Percentiles rank a stretch among this genome's conserved stretches.
phyloP scores from a whole-genome alignment of 805 yeast species.

The Pichia cephalocereana region DNA sequence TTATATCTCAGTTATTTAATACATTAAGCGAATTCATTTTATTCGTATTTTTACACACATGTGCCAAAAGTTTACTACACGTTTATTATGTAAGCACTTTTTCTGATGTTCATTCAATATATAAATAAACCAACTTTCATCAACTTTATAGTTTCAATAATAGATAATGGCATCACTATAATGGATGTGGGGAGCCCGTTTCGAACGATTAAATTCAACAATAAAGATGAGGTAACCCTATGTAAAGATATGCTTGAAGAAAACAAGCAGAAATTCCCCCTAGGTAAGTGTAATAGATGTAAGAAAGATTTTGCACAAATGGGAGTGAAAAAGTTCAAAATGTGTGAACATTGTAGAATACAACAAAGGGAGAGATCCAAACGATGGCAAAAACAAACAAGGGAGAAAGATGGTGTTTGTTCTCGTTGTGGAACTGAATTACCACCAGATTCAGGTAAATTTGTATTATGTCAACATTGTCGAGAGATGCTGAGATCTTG shows the following conservation, averaged over 20 bases:
- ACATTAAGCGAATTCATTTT: no score
- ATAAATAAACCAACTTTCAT: no score
- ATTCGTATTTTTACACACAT: no score
- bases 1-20: no score
- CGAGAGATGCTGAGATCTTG: constrained; percentile 44
- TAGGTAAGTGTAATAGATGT: constrained; percentile 42
- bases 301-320: constrained; percentile 48
- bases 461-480: constrained; percentile 53
- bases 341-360: constrained; percentile 58
- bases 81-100: no score
- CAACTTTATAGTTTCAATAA: no score
- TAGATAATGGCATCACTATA: no score
- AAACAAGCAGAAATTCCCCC: constrained; percentile 7
- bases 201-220: neutral
- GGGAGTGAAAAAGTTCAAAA: constrained; percentile 38
- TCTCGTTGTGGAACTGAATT: constrained; percentile 53
- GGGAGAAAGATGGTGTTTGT: constrained; percentile 52
- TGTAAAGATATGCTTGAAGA: constrained; percentile 1
- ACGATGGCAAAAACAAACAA: constrained; percentile 57
- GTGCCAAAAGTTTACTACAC: no score
- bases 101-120: no score
- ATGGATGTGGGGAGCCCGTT: no score
- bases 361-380: constrained; percentile 53
- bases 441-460: constrained; percentile 32
- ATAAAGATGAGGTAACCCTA: neutral